Conservation (phyloP, 306 rosid species). For the Pterocarpus macrocarpus region DNA sequence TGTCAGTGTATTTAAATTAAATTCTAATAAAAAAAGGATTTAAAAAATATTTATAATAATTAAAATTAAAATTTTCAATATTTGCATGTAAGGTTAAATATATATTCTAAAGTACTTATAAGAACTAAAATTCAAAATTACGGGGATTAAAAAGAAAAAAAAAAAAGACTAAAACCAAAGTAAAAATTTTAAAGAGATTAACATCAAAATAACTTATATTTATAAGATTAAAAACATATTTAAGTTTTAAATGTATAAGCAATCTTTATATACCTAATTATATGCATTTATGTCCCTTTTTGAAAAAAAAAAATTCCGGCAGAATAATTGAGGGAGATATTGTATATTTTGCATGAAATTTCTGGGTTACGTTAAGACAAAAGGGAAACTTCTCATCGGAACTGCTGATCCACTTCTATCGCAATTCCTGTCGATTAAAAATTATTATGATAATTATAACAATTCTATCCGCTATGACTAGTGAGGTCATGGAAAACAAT, state of each 20-base stretch:
- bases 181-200: too few relatives aligned
- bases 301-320: neutral
- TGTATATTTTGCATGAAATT: constrained; percentile 8
- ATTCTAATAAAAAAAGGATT: too few relatives aligned
- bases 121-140: too few relatives aligned
- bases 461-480: neutral
- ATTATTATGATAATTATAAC: constrained; percentile 10
- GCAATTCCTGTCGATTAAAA: neutral
- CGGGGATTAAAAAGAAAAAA: too few relatives aligned
- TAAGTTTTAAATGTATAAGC: neutral
- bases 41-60: too few relatives aligned
- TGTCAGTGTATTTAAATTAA: too few relatives aligned
- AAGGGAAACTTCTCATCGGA: neutral
- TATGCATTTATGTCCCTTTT: constrained; percentile 4
- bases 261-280: neutral
- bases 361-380: neutral
- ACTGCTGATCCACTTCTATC: constrained; percentile 28
- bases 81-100: too few relatives aligned
- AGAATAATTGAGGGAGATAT: constrained; percentile 17
- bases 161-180: too few relatives aligned
- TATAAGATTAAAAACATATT: too few relatives aligned
- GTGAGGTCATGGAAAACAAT: constrained; percentile 34
- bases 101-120: too few relatives aligned
- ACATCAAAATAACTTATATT: too few relatives aligned
- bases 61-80: too few relatives aligned